A percentile compares a stretch with the other conserved stretches of the same genome.
Conservation (phyloP, 345 rosid genomes). For the Aegle marmelos region DNA sequence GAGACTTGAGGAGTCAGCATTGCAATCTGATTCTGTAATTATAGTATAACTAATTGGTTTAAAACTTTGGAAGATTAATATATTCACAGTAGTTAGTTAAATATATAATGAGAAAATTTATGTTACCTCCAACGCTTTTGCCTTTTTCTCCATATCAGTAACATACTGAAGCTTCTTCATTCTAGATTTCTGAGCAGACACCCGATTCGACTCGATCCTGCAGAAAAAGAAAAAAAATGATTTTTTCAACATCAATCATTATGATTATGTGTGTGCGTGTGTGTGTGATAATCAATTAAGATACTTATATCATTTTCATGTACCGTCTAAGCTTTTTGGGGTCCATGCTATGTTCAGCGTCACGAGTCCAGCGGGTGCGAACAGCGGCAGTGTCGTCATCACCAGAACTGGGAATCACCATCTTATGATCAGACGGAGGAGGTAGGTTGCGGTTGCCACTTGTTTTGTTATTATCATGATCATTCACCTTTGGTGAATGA, state of each 20-base stretch:
- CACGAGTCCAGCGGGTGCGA: neutral
- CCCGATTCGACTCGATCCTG: conserved; percentile 33
- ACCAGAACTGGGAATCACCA: neutral
- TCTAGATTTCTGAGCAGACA: conserved; percentile 33
- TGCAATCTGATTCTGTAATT: conserved; percentile 18
- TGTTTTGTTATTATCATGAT: neutral
- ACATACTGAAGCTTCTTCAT: conserved; percentile 15
- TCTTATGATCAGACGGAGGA: neutral
- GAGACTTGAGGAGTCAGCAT: conserved; percentile 25
- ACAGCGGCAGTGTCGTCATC: neutral
- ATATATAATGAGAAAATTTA: too few relatives aligned
- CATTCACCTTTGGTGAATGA: neutral
- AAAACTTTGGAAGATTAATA: neutral
- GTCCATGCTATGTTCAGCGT: conserved; percentile 21
- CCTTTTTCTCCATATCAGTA: conserved; percentile 23
- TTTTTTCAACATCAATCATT: neutral
- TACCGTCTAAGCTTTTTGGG: conserved; percentile 35
- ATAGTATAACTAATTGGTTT: neutral
- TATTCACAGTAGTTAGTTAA: neutral
- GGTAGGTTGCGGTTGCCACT: neutral
- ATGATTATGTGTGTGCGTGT: too few relatives aligned
- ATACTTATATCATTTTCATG: neutral
- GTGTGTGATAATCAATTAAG: neutral
- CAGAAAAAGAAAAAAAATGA: neutral
- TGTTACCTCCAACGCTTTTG: conserved; percentile 28